A percentile compares a stretch with the other conserved stretches of the same genome.
These are phyloP conservation scores for Amoebophrya sp. DNA, from an alignment of 169 alveolate genomes.

Conservation along the genomic window DNA sequence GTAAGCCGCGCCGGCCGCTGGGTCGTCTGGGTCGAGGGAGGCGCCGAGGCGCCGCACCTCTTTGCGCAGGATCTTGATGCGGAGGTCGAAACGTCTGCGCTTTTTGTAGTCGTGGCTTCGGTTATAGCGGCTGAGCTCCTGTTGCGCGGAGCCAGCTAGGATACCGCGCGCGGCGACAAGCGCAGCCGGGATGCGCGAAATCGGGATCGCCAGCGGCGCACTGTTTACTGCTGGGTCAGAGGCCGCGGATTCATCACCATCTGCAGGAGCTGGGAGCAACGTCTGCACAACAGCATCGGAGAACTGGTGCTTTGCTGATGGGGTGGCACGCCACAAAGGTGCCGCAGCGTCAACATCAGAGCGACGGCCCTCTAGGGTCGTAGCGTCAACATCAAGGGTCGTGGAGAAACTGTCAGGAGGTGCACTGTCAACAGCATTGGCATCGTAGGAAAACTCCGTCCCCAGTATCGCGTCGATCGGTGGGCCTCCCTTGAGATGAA, in stretches of 20 bases:
- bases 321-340: background rate
- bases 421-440: background rate
- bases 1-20: background rate
- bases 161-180: background rate
- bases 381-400: background rate
- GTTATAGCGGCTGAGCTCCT: background rate
- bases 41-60: background rate
- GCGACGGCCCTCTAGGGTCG: background rate
- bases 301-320: background rate
- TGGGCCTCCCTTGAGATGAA: background rate
- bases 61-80: background rate
- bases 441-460: background rate
- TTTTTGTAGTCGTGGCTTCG: background rate
- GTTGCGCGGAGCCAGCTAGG: background rate
- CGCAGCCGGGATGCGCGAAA: background rate
- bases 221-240: no score
- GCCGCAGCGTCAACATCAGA: background rate
- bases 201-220: background rate
- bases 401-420: background rate
- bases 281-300: background rate
- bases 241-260: no score
- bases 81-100: background rate
- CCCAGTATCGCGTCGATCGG: background rate
- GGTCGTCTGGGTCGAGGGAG: background rate
- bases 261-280: background rate